Conservation (phyloP, 148 eudicot genomes). For the Heliamphora exappendiculata region DNA sequence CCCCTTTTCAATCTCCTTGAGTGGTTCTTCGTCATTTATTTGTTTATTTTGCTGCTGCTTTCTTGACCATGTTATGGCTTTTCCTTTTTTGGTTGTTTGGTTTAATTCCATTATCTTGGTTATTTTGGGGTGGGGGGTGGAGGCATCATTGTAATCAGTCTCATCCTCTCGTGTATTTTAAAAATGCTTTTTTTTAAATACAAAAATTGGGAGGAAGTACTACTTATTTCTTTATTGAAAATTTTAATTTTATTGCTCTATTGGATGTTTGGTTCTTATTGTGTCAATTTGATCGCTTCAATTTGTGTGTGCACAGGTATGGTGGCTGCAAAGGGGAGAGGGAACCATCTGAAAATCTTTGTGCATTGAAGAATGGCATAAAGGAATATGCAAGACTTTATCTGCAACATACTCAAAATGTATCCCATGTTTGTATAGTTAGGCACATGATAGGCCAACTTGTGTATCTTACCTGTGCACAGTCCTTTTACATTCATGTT, state of each 20-base stretch:
- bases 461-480: constrained; percentile 19
- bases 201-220: background rate
- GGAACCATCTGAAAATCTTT: constrained; percentile 33
- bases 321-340: constrained; percentile 37
- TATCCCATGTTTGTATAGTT: background rate
- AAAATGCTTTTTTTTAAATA: background rate
- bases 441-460: constrained; percentile 9
- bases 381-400: constrained; percentile 11
- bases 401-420: background rate
- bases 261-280: constrained; percentile 9
- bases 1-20: background rate
- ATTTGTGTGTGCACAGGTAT: constrained; percentile 40
- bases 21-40: background rate
- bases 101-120: background rate
- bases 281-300: constrained; percentile 39
- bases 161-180: background rate
- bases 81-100: background rate
- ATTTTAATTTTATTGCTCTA: constrained; percentile 1
- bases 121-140: background rate
- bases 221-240: background rate
- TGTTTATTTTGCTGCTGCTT: background rate
- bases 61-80: background rate
- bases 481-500: constrained; percentile 15
- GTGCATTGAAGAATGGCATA: constrained; percentile 30
- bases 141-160: background rate